Conservation (phyloP, 1,284 basidiomycete species). For the Neotropicomus parvogracilis region DNA sequence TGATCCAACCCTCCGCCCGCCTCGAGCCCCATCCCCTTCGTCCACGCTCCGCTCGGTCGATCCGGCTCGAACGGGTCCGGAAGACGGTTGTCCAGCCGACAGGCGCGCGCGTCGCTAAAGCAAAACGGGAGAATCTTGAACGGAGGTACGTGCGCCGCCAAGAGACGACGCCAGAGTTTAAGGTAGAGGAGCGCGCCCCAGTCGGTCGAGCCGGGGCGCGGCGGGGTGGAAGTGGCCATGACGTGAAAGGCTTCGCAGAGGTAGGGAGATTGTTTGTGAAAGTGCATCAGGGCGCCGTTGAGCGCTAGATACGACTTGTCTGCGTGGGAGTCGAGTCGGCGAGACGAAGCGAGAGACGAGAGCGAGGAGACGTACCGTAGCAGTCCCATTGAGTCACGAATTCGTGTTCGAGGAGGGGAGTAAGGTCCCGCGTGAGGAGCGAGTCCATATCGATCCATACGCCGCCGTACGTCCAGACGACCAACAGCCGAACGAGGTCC, state of each 20-base stretch:
- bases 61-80: constrained; percentile 76
- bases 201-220: constrained; percentile 76
- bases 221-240: constrained; percentile 72
- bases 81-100: constrained; percentile 85
- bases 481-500: constrained; percentile 79
- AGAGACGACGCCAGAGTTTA: constrained; percentile 83
- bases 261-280: constrained; percentile 84
- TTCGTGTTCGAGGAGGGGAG: constrained; percentile 84
- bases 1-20: constrained; percentile 65
- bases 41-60: constrained; percentile 46
- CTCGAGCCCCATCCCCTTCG: constrained; percentile 54
- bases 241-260: constrained; percentile 92
- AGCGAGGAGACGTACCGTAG: constrained; percentile 60
- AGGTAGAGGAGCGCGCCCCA: constrained; percentile 91
- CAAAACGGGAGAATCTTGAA: constrained; percentile 93
- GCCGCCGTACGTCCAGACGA: constrained; percentile 85
- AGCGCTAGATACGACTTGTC: constrained; percentile 85
- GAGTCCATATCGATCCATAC: constrained; percentile 97
- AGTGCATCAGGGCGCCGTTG: constrained; percentile 93
- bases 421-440: constrained; percentile 79
- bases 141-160: constrained; percentile 68
- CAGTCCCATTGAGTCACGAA: constrained; percentile 98
- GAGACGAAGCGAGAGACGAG: not conserved
- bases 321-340: constrained; percentile 28
- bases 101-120: constrained; percentile 86